A percentile compares a stretch with the other conserved stretches of the same genome.
Evolutionary conservation across 768 basidiomycete species (phyloP).

Genomic region (Termitomyces sp.): DNA sequence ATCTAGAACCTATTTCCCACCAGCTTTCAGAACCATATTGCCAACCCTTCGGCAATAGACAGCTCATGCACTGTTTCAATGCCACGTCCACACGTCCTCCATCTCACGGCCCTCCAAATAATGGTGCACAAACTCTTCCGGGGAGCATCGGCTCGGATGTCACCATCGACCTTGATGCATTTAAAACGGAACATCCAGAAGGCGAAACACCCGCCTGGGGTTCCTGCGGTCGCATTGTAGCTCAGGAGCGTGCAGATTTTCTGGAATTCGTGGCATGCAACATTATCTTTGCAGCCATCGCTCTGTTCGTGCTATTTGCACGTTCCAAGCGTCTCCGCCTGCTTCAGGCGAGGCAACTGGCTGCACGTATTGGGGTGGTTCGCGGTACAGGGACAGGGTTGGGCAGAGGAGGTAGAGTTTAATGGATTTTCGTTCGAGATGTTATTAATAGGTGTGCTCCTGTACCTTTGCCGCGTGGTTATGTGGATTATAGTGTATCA

Average conservation of each 20-base stretch:
- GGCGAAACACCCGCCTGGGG: constrained; percentile 85
- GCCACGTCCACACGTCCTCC: constrained; percentile 21
- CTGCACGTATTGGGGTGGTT: constrained; percentile 77
- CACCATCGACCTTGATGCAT: background rate
- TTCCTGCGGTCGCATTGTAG: constrained; percentile 83
- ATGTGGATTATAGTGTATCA: background rate
- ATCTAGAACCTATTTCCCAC: background rate
- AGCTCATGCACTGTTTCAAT: constrained; percentile 77
- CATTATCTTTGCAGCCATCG: constrained; percentile 60
- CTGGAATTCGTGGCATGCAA: constrained; percentile 91
- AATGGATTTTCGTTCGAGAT: background rate
- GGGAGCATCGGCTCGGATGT: constrained; percentile 8
- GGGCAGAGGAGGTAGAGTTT: constrained; percentile 10
- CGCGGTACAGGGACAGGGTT: constrained; percentile 31
- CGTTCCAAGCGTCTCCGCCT: constrained; percentile 66
- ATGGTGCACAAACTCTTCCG: constrained; percentile 16
- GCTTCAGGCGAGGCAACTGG: constrained; percentile 75
- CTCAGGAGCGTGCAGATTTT: constrained; percentile 79
- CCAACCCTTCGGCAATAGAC: constrained; percentile 92
- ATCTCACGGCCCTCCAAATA: constrained; percentile 10
- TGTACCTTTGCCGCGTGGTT: background rate
- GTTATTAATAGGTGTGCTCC: constrained; percentile 11
- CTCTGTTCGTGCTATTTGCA: constrained; percentile 60
- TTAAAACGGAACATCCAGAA: constrained; percentile 17
- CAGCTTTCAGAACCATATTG: constrained; percentile 88